Conservation (phyloP, 2,329 filamentous ascomycete species). For the Penicillium sp. region DNA sequence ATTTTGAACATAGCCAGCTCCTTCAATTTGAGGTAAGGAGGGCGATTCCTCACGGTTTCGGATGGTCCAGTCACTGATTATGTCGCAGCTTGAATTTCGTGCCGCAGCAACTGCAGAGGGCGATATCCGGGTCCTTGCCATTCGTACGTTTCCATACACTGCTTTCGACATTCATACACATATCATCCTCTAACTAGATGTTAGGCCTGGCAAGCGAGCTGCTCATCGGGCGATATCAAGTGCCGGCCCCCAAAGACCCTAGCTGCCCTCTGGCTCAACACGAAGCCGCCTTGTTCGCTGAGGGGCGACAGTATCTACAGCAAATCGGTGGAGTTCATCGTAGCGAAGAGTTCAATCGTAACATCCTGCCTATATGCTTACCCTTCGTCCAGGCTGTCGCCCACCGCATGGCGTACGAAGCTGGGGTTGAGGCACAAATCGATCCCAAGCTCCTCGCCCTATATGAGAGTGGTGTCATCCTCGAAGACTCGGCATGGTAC, state of each 20-base stretch:
- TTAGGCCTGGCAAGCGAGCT: slow-evolving; percentile 34
- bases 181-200: not conserved
- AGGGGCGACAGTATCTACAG: slow-evolving; percentile 3
- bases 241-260: slow-evolving; percentile 23
- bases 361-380: slow-evolving; percentile 25
- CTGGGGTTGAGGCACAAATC: slow-evolving; percentile 23
- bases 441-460: slow-evolving; percentile 18
- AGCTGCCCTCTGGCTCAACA: slow-evolving; percentile 24
- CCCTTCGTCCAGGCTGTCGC: slow-evolving; percentile 29
- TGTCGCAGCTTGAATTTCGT: slow-evolving; percentile 10
- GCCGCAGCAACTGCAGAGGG: slow-evolving; percentile 27
- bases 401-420: slow-evolving; percentile 30
- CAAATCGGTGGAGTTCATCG: slow-evolving; percentile 18
- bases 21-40: slow-evolving; percentile 10
- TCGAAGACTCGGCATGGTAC: slow-evolving; percentile 25
- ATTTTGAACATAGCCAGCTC: slow-evolving; percentile 24
- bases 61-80: not conserved
- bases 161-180: not conserved
- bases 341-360: slow-evolving; percentile 25
- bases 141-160: slow-evolving; percentile 22
- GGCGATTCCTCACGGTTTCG: no score
- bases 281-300: slow-evolving; percentile 27
- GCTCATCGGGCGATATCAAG: slow-evolving; percentile 29
- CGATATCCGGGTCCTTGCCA: slow-evolving; percentile 24
- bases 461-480: slow-evolving; percentile 21